These are phyloP conservation scores for Stentor coeruleus DNA, from an alignment of 73 alveolate genomes.

Conservation along the genomic window DNA sequence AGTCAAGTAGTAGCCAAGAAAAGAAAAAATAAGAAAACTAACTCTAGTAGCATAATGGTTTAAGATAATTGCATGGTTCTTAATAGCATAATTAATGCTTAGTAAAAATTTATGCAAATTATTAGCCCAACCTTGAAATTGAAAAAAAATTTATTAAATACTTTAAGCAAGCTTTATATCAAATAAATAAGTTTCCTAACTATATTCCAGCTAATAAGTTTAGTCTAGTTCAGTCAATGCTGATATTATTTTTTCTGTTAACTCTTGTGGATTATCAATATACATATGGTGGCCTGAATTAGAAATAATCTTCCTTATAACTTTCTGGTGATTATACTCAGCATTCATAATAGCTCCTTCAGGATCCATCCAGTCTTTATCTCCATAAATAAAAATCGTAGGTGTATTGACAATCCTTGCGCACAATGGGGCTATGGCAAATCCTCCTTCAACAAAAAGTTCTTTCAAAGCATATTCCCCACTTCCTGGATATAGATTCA, in stretches of 20 bases:
- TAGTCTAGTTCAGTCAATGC: no score
- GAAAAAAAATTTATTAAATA: no score
- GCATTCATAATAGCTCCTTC: conserved; percentile 12
- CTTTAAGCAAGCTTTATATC: no score
- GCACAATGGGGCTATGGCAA: conserved; percentile 38
- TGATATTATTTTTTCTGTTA: background rate
- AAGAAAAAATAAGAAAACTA: no score
- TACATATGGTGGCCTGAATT: conserved; percentile 59
- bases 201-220: no score
- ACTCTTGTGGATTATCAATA: conserved; percentile 50
- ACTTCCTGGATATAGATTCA: conserved; percentile 42
- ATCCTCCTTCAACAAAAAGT: conserved; percentile 31
- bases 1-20: no score
- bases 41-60: no score
- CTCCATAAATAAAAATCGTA: conserved; percentile 43
- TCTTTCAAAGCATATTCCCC: conserved; percentile 51
- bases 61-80: no score
- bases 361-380: conserved; percentile 48
- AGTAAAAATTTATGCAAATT: no score
- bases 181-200: no score
- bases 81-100: no score
- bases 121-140: no score
- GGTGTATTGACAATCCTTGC: conserved; percentile 39
- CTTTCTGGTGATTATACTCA: background rate
- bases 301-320: conserved; percentile 14